Evolutionary conservation across 2,329 filamentous ascomycete genomes (phyloP).

Genomic region (Cladosporium oxysporum): DNA sequence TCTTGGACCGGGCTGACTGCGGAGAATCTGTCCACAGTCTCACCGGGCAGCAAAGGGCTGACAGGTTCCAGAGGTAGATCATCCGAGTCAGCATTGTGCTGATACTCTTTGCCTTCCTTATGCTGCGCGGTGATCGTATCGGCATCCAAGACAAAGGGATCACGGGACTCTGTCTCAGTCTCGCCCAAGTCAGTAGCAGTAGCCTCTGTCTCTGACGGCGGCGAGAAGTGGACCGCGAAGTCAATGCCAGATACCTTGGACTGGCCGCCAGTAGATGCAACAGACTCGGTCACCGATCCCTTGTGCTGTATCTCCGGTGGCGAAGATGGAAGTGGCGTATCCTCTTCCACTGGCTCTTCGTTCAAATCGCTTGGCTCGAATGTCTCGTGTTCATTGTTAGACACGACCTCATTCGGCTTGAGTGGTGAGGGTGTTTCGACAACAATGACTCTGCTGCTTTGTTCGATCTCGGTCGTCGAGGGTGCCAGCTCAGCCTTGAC

Average conservation of each 20-base stretch:
- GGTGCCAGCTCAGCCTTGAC: constrained; percentile 38
- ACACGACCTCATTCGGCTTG: constrained; percentile 7
- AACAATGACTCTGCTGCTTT: constrained; percentile 12
- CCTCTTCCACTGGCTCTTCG: constrained; percentile 9
- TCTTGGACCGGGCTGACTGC: constrained; percentile 38
- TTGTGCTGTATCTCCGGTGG: constrained; percentile 23
- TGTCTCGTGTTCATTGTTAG: background rate
- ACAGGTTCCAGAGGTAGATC: constrained; percentile 26
- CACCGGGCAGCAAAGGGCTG: constrained; percentile 34
- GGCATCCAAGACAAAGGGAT: constrained; percentile 37
- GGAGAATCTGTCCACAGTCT: constrained; percentile 35
- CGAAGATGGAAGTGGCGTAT: constrained; percentile 15
- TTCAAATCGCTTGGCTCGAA: constrained; percentile 10
- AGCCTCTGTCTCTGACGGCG: constrained; percentile 32
- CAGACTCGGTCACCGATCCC: constrained; percentile 27
- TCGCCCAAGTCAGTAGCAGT: constrained; percentile 27
- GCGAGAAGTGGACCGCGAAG: constrained; percentile 37
- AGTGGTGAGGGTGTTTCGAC: constrained; percentile 13
- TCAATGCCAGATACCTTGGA: constrained; percentile 33
- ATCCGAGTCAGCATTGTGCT: background rate
- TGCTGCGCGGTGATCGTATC: constrained; percentile 38
- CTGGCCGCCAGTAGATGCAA: constrained; percentile 26
- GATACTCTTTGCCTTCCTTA: constrained; percentile 28
- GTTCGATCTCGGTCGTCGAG: constrained; percentile 26
- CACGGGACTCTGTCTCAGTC: constrained; percentile 35